These are phyloP conservation scores for Rhodomyrtus tomentosa DNA, from an alignment of 345 rosid genomes.

Conservation along the genomic window DNA sequence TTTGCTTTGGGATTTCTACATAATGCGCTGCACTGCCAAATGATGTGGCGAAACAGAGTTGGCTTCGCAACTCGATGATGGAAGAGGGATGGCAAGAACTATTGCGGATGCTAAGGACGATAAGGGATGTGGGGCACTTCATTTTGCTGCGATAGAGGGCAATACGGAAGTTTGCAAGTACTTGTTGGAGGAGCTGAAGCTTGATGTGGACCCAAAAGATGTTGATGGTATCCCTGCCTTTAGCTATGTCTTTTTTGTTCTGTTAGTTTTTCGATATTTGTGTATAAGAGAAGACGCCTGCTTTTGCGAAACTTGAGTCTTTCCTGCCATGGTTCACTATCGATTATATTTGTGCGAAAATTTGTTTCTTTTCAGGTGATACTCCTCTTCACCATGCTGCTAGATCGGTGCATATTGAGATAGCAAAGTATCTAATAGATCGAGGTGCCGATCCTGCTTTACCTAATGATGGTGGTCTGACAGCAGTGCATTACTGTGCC, in stretches of 20 bases:
- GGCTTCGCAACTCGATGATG: slow-evolving; percentile 69
- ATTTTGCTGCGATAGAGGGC: slow-evolving; percentile 88
- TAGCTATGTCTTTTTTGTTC: neutral
- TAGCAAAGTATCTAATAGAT: slow-evolving; percentile 65
- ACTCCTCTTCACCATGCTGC: slow-evolving; percentile 92
- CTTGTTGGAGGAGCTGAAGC: slow-evolving; percentile 70
- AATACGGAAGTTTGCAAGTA: slow-evolving; percentile 63
- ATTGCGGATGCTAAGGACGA: slow-evolving; percentile 78
- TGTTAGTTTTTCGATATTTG: too few relatives aligned
- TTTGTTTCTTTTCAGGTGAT: slow-evolving; percentile 39
- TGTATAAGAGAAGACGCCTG: too few relatives aligned
- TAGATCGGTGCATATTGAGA: slow-evolving; percentile 56
- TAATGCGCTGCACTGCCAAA: neutral
- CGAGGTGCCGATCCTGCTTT: slow-evolving; percentile 61
- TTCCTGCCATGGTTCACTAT: neutral
- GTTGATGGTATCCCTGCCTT: slow-evolving; percentile 49
- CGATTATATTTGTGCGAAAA: neutral
- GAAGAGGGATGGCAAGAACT: slow-evolving; percentile 49
- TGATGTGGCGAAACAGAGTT: slow-evolving; percentile 23
- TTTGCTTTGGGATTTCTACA: neutral
- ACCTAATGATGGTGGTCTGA: slow-evolving; percentile 66
- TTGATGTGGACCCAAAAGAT: slow-evolving; percentile 49
- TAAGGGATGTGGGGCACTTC: slow-evolving; percentile 77
- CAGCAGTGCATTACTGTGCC: slow-evolving; percentile 78
- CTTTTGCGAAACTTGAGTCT: neutral